Conservation (phyloP, 768 basidiomycete species). For the Pluteus cervinus region DNA sequence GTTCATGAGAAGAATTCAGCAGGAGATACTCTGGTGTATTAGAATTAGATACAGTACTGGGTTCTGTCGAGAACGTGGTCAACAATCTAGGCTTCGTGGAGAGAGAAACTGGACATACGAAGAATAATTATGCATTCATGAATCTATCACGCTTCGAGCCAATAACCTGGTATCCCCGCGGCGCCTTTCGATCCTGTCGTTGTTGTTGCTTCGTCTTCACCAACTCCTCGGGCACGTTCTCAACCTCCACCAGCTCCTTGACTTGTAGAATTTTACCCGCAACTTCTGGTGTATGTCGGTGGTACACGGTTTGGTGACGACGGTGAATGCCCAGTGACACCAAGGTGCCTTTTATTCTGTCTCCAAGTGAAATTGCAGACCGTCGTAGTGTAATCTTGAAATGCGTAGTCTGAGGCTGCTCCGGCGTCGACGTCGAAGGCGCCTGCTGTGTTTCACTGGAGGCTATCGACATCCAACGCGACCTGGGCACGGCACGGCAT, state of each 20-base stretch:
- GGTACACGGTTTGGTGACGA: constrained; percentile 81
- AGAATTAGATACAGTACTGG: no score
- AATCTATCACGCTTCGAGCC: constrained; percentile 27
- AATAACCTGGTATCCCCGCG: constrained; percentile 62
- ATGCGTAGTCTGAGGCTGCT: constrained; percentile 54
- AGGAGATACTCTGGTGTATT: no score
- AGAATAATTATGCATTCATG: constrained; percentile 21
- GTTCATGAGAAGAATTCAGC: no score
- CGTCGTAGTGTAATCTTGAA: constrained; percentile 87
- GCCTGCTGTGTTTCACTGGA: no score
- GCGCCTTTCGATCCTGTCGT: constrained; percentile 57
- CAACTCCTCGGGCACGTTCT: constrained; percentile 66
- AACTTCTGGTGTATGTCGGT: constrained; percentile 60
- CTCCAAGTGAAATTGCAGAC: constrained; percentile 79
- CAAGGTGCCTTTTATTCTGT: constrained; percentile 66
- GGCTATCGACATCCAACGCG: no score
- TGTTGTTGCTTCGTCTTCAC: constrained; percentile 71
- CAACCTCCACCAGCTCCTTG: constrained; percentile 87
- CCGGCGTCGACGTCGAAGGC: background rate
- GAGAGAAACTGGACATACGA: no score
- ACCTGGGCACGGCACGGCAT: no score
- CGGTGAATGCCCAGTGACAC: constrained; percentile 79
- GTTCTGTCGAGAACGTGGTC: no score
- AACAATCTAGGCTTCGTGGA: no score
- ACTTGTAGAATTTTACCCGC: constrained; percentile 85